Conservation (phyloP, 192 early-diverging fungal genomes). For the Entophlyctis helioformis region DNA sequence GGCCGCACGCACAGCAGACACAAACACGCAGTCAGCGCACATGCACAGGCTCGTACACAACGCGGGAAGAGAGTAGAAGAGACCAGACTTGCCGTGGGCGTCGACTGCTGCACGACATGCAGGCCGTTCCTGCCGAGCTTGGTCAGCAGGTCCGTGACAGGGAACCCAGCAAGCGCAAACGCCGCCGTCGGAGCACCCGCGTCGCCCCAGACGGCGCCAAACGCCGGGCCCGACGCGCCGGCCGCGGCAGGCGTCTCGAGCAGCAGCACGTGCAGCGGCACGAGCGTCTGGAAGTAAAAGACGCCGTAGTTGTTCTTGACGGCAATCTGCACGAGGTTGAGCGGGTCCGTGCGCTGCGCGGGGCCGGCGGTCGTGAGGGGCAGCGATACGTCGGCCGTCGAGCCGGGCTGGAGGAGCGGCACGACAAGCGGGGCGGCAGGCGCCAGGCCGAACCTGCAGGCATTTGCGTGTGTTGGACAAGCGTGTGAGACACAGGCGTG, state of each 20-base stretch:
- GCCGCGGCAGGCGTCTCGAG: not conserved
- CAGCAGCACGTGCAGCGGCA: constrained; percentile 9
- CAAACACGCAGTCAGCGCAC: too few relatives aligned
- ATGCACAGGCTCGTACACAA: too few relatives aligned
- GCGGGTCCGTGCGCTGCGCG: constrained; percentile 23
- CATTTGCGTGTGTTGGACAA: constrained; percentile 6
- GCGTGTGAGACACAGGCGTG: not conserved
- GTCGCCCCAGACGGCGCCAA: too few relatives aligned
- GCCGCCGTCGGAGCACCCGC: too few relatives aligned
- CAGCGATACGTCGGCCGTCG: constrained; percentile 7
- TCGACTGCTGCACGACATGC: too few relatives aligned
- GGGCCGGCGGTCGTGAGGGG: constrained; percentile 10
- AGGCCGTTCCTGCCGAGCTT: too few relatives aligned
- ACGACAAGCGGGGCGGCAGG: constrained; percentile 27
- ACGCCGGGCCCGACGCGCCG: too few relatives aligned
- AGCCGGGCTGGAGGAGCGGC: constrained; percentile 13
- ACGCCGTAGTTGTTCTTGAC: constrained; percentile 40
- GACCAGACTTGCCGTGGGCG: too few relatives aligned
- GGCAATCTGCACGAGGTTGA: constrained; percentile 38
- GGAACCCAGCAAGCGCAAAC: too few relatives aligned
- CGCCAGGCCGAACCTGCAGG: constrained; percentile 28
- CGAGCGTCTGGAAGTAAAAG: constrained; percentile 28
- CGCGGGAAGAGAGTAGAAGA: too few relatives aligned
- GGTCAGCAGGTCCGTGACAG: too few relatives aligned
- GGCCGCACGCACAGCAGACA: too few relatives aligned